Percentiles rank a stretch among this genome's conserved stretches.
Evolutionary conservation across 768 basidiomycete genomes (phyloP).

Genomic region (Kwoniella sp.): DNA sequence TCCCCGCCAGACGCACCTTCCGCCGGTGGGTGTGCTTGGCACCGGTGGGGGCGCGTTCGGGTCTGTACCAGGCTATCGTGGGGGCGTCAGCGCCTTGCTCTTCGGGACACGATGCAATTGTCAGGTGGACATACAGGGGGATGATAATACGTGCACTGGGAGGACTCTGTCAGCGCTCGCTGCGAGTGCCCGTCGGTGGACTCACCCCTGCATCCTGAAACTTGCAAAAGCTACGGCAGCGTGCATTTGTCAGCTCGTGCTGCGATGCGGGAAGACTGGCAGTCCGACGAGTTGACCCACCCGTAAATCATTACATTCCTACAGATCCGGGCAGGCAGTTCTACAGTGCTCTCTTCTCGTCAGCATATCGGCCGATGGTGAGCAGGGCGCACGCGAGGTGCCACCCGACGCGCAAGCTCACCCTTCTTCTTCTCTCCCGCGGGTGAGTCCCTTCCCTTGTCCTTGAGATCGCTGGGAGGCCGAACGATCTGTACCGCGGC

Average conservation of each 20-base stretch:
- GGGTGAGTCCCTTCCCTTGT: slow-evolving; percentile 4
- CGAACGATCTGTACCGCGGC: slow-evolving; percentile 42
- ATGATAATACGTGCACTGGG: slow-evolving; percentile 44
- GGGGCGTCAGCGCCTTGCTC: background rate
- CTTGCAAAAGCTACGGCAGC: slow-evolving; percentile 36
- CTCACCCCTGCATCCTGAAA: slow-evolving; percentile 46
- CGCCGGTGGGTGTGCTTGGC: background rate
- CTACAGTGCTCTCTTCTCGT: slow-evolving; percentile 2
- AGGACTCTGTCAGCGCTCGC: slow-evolving; percentile 1
- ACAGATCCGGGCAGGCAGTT: slow-evolving; percentile 64
- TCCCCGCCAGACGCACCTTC: slow-evolving; percentile 12
- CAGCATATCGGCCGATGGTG: background rate
- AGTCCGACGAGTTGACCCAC: slow-evolving; percentile 52
- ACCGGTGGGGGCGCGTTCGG: slow-evolving; percentile 3
- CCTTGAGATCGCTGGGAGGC: slow-evolving; percentile 12
- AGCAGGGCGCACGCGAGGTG: background rate
- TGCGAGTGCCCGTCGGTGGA: no score
- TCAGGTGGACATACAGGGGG: slow-evolving; percentile 28
- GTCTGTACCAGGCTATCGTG: slow-evolving; percentile 20
- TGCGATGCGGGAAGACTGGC: background rate
- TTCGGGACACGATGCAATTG: background rate
- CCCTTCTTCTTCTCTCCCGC: slow-evolving; percentile 4
- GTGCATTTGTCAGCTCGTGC: background rate
- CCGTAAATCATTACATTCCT: slow-evolving; percentile 88
- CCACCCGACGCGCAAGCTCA: slow-evolving; percentile 3